A percentile compares a stretch with the other conserved stretches of the same genome.
Conservation (phyloP, 2,329 filamentous ascomycete genomes). For the Colletotrichum sp. region DNA sequence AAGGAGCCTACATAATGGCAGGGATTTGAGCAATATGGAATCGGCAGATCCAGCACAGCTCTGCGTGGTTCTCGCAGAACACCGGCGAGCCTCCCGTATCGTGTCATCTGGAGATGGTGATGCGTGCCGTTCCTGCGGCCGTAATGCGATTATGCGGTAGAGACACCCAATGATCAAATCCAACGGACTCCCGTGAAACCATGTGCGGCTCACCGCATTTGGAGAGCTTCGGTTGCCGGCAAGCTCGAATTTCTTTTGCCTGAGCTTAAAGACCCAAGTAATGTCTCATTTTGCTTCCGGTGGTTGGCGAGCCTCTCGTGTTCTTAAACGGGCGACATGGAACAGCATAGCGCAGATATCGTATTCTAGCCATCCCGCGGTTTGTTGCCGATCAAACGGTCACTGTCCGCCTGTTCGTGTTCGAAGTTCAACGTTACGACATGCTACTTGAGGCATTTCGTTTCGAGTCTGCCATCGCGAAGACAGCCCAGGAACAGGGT, state of each 20-base stretch:
- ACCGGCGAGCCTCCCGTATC: background rate
- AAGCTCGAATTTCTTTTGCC: background rate
- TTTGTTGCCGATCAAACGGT: background rate
- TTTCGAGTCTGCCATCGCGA: background rate
- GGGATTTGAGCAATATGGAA: background rate
- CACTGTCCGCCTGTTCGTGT: background rate
- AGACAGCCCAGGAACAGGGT: background rate
- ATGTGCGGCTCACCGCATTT: background rate
- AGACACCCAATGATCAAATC: background rate
- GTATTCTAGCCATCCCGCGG: background rate
- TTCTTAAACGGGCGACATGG: background rate
- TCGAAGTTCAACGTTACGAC: background rate
- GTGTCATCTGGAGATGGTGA: background rate
- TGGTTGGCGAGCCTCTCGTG: background rate
- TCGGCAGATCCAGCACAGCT: background rate
- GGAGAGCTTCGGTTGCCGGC: background rate
- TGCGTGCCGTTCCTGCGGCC: background rate
- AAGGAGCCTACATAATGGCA: background rate
- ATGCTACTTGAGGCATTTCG: background rate
- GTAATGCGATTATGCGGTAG: background rate
- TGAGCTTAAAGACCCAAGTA: background rate
- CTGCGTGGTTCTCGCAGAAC: background rate
- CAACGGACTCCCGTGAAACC: background rate
- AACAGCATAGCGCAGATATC: background rate
- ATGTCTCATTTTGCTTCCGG: background rate